These are phyloP conservation scores for Elsinoe arachidis DNA, from an alignment of 2,329 filamentous ascomycete genomes.

Conservation along the genomic window DNA sequence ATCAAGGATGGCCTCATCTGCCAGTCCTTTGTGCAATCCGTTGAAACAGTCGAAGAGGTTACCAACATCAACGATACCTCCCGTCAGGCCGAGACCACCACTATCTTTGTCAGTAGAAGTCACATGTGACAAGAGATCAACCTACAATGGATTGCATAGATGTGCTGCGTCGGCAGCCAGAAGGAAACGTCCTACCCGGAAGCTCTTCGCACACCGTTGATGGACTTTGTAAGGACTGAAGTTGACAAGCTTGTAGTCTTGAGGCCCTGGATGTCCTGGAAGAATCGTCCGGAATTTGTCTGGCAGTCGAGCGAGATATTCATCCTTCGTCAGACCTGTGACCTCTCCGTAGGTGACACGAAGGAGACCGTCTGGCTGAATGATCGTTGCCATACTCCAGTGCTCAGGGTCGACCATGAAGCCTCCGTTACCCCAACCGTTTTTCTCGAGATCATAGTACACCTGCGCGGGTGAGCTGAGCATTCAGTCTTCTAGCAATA, in stretches of 20 bases:
- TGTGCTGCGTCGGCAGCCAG: constrained; percentile 36
- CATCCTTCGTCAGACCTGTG: constrained; percentile 20
- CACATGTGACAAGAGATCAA: background rate
- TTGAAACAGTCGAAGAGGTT: constrained; percentile 21
- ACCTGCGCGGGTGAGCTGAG: background rate
- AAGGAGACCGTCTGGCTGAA: constrained; percentile 30
- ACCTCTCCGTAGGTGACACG: constrained; percentile 35
- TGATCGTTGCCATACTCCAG: constrained; percentile 25
- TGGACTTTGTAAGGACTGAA: constrained; percentile 35
- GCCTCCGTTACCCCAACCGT: constrained; percentile 33
- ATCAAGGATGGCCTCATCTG: constrained; percentile 25
- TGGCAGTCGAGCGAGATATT: constrained; percentile 19
- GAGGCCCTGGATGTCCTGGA: constrained; percentile 20
- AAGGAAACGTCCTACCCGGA: constrained; percentile 27
- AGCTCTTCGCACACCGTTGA: constrained; percentile 28
- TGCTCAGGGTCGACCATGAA: constrained; percentile 32
- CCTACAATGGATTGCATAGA: constrained; percentile 20
- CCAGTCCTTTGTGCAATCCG: constrained; percentile 18
- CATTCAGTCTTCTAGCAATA: background rate
- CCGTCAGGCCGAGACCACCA: constrained; percentile 21
- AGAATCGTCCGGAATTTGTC: constrained; percentile 21
- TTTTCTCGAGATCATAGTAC: constrained; percentile 28
- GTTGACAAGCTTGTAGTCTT: constrained; percentile 27
- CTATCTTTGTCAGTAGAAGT: background rate
- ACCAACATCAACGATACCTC: constrained; percentile 22